Evolutionary conservation across 108 stramenopile genomes (phyloP), one percentile per base, ranked within the genome.

Genomic region (Chaetoceros tenuissimus): DNA sequence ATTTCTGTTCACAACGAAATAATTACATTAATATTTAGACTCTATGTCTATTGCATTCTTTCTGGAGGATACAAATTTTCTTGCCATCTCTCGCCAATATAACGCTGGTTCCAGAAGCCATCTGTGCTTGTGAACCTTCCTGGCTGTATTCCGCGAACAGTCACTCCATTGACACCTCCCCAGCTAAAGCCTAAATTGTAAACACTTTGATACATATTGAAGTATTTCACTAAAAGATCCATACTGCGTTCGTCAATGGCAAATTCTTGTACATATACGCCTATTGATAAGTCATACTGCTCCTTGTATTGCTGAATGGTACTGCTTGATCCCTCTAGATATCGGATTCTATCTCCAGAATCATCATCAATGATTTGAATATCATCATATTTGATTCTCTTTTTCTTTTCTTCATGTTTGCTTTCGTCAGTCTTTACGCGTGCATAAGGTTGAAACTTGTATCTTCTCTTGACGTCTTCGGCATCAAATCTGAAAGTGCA

Each of bases 121-220:
- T 92, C 91, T 3, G 91, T 92, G 16, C 63, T 68, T 13, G 82
- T 84, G 48, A 85, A 88, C 51, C 84, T 67, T 30, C 82, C 82
- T 8, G 91, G 91, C 48, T 75, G 76, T 18, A 92, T 86, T 5
- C 91, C 87, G 59, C 57, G 61, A 20, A 92, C 72, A 8, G 87
- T 87, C 20, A 85, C 57, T 31, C 91, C 91, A 66, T 88, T 88
- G 24, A 92, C 71, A 34, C 91, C 91, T 27, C 91, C 91, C 91
- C 91, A 92, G 21, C 77, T 71, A 46, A 92, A 68, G 10, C 91
- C 91, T 26, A 85, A 48, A 44, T 85, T 71, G 56, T 80, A 89
- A 10, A 92, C 59, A 31, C 69, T 50, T 1, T 73, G 65, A 57
- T 89, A 73, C 16, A 66, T 43, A 64, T 92, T 92, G 34, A 82